These are phyloP conservation scores for Calonectria hawksworthii DNA, from an alignment of 2,329 filamentous ascomycete species.

Conservation along the genomic window DNA sequence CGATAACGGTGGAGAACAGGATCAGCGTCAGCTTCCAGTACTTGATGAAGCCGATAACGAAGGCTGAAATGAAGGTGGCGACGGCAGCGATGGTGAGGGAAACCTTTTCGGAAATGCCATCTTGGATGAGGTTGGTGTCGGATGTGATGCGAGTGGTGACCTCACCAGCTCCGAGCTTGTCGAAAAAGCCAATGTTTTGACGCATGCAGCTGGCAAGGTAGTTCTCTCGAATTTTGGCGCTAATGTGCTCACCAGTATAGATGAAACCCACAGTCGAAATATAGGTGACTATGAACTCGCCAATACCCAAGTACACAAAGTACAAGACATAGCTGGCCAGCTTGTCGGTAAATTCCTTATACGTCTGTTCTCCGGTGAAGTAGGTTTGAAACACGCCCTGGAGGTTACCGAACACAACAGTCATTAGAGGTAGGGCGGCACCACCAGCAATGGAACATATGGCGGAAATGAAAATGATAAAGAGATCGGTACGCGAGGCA, in stretches of 20 bases:
- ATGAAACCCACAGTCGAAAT: slow-evolving; percentile 91
- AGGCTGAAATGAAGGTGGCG: slow-evolving; percentile 88
- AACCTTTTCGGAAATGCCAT: slow-evolving; percentile 93
- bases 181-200: slow-evolving; percentile 94
- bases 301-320: slow-evolving; percentile 88
- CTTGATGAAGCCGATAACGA: slow-evolving; percentile 90
- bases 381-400: slow-evolving; percentile 79
- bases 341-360: slow-evolving; percentile 70
- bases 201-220: slow-evolving; percentile 88
- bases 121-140: slow-evolving; percentile 93
- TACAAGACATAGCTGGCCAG: slow-evolving; percentile 80
- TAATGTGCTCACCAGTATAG: slow-evolving; percentile 85
- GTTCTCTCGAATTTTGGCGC: slow-evolving; percentile 82
- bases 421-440: slow-evolving; percentile 84
- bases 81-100: slow-evolving; percentile 81
- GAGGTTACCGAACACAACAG: slow-evolving; percentile 83
- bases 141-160: slow-evolving; percentile 95
- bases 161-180: slow-evolving; percentile 92
- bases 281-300: slow-evolving; percentile 83
- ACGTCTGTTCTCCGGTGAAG: slow-evolving; percentile 61
- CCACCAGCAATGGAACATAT: slow-evolving; percentile 79
- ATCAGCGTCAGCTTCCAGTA: slow-evolving; percentile 96
- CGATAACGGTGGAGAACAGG: slow-evolving; percentile 83
- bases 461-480: slow-evolving; percentile 73
- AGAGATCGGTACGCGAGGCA: slow-evolving; percentile 73